Evolutionary conservation across 495 filamentous ascomycete genomes (phyloP).

Genomic region (Geopyxis carbonaria): DNA sequence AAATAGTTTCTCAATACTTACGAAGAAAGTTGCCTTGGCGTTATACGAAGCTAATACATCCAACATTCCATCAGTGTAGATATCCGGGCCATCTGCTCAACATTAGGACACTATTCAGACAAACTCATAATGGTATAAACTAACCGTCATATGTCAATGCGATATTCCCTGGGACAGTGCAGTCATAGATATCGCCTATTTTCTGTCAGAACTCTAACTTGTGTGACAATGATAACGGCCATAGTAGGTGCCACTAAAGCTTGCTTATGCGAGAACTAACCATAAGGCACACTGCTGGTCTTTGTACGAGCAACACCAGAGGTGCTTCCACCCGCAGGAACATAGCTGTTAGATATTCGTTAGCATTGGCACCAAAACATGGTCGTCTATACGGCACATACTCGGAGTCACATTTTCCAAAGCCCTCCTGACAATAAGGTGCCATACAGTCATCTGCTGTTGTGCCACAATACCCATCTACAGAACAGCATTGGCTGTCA

Average conservation of each 20-base stretch:
- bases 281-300: neutral
- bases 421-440: neutral
- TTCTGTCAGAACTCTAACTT: no score
- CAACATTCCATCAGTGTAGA: constrained; percentile 51
- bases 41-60: constrained; percentile 47
- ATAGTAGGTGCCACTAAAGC: no score
- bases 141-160: no score
- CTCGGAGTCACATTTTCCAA: neutral
- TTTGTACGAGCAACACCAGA: neutral
- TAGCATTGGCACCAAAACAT: neutral
- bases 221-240: no score
- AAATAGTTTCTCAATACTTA: no score
- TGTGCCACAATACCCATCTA: neutral
- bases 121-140: no score
- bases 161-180: no score
- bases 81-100: constrained; percentile 60
- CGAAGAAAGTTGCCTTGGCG: constrained; percentile 61
- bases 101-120: no score
- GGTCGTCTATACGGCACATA: neutral
- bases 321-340: neutral
- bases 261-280: neutral
- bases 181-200: no score
- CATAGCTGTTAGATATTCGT: neutral
- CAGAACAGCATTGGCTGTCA: neutral
- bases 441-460: neutral